These are phyloP conservation scores for Diaporthe helianthi DNA, from an alignment of 2,329 filamentous ascomycete species.

Conservation along the genomic window DNA sequence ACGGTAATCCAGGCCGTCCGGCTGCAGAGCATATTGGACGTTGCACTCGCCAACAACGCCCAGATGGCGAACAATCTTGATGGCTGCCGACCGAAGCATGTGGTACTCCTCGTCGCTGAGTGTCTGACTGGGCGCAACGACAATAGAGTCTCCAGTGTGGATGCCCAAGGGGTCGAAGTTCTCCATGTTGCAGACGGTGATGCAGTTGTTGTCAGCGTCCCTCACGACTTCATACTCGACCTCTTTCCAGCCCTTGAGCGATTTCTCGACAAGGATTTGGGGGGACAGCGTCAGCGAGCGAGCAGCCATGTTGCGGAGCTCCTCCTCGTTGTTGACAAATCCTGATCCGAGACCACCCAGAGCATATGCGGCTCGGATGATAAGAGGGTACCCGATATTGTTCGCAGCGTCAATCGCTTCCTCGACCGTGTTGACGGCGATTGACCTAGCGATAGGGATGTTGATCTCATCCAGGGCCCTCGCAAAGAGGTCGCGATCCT, in stretches of 20 bases:
- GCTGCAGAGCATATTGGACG: constrained; percentile 97
- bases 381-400: constrained; percentile 93
- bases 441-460: constrained; percentile 95
- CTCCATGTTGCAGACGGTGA: constrained; percentile 99
- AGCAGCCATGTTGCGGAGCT: constrained; percentile 91
- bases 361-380: constrained; percentile 95
- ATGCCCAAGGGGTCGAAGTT: constrained; percentile 99
- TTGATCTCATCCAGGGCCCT: constrained; percentile 96
- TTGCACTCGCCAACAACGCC: constrained; percentile 99
- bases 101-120: constrained; percentile 98
- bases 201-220: constrained; percentile 95
- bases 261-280: constrained; percentile 98
- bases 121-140: constrained; percentile 96
- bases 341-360: constrained; percentile 95
- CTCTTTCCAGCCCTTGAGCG: constrained; percentile 99
- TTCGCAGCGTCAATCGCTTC: constrained; percentile 89
- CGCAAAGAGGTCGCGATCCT: constrained; percentile 95
- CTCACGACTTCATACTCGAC: constrained; percentile 99
- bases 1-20: constrained; percentile 94
- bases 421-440: constrained; percentile 89
- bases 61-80: constrained; percentile 96
- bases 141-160: constrained; percentile 97
- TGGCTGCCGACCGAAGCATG: constrained; percentile 95
- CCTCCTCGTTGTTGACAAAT: constrained; percentile 92
- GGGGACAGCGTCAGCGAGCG: constrained; percentile 91